Evolutionary conservation across 192 early-diverging fungal genomes (phyloP).

Genomic region (Coemansia brasiliensis): DNA sequence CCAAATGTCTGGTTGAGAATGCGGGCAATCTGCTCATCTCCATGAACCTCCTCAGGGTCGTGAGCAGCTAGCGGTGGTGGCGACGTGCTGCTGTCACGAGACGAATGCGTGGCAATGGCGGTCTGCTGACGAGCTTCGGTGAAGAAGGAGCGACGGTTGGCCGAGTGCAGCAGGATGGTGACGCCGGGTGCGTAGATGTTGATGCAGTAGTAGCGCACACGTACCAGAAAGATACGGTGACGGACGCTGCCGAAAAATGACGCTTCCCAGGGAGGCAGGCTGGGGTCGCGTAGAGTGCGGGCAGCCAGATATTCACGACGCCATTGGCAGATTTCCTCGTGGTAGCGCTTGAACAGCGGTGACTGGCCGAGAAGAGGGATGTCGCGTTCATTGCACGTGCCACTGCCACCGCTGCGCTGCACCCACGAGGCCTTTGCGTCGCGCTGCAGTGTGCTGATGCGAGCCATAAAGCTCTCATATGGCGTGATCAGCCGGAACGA

Average conservation of each 20-base stretch:
- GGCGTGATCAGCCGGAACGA: conserved; percentile 10
- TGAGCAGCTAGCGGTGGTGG: not conserved
- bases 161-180: conserved; percentile 22
- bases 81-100: conserved; percentile 8
- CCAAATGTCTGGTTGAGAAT: conserved; percentile 19
- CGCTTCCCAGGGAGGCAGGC: conserved; percentile 7
- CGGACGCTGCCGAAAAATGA: conserved; percentile 25
- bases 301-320: conserved; percentile 7
- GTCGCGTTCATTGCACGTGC: not conserved
- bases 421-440: conserved; percentile 24
- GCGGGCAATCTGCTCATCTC: conserved; percentile 12
- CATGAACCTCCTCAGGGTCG: not conserved
- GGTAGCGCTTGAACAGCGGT: conserved; percentile 14
- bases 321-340: conserved; percentile 18
- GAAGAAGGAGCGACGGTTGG: conserved; percentile 46
- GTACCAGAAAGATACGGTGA: conserved; percentile 20
- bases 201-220: conserved; percentile 36
- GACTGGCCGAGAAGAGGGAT: conserved; percentile 15
- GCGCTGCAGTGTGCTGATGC: conserved; percentile 16
- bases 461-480: conserved; percentile 17
- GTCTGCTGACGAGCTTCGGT: conserved; percentile 17
- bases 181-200: conserved; percentile 19
- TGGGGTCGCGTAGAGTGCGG: conserved; percentile 11
- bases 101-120: not conserved
- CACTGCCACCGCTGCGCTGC: conserved; percentile 1